Evolutionary conservation across 1,284 basidiomycete species (phyloP), one percentile per base, ranked within the genome.

Genomic region (Leccinum laetum): DNA sequence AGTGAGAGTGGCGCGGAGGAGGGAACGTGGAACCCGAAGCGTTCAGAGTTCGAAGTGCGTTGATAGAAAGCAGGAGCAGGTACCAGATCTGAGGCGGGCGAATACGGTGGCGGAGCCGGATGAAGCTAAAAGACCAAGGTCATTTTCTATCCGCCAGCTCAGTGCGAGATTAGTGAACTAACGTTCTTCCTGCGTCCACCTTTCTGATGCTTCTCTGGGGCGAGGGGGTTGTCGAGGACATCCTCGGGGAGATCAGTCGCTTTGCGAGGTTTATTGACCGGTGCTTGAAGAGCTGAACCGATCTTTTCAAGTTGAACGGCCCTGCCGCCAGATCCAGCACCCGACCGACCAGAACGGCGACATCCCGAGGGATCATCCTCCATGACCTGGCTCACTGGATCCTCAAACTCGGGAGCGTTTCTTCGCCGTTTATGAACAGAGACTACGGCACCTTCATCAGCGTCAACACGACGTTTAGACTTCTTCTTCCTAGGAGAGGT

Each of bases 271-370:
- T 21, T n/a, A 10, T 37, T 58, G 29, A 32, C 24, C n/a, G 5
- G 16, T 9, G 41, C 29, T 16, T 58, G 14, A 18, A 58, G 56
- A 5, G n/a, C n/a, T 9, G 56, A 32, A 18, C 56, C n/a, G 18
- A 58, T 58, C 18, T 35, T 58, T 32, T 58, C 56, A 18, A 58
- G 56, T 8, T 11, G 9, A n/a, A 18, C 32, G 21, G 16, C n/a
- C 56, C 56, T 58, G 32, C 56, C n/a, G n/a, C 56, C 56, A 14
- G 56, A 58, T 58, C 56, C 56, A 35, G 56, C 56, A 32, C 56
- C 56, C n/a, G 32, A 11, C 32, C 56, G 32, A 32, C 56, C 29
- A 58, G 56, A 58, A 58, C 32, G n/a, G 16, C n/a, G 16, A 32
- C 10, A 26, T n/a, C 8, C 24, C 24, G 32, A 32, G 32, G 16